Conservation (phyloP, 345 rosid genomes). For the Populus tremula region DNA sequence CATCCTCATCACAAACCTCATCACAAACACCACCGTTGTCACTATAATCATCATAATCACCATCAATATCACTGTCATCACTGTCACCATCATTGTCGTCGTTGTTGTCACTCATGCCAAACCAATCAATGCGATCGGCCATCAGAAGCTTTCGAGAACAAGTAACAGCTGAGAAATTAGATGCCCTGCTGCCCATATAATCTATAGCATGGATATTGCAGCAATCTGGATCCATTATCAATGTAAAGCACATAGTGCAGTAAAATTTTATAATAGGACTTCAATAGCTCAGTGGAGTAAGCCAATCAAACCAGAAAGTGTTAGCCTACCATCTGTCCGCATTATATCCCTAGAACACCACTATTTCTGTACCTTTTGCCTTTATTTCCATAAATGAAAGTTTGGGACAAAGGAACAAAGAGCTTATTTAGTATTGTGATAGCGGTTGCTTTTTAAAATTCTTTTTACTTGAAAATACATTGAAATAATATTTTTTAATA, state of each 20-base stretch:
- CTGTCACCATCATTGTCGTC: conserved; percentile 18
- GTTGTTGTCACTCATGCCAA: conserved; percentile 14
- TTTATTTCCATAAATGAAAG: background rate
- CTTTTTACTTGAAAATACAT: no score
- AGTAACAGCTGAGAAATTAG: conserved; percentile 50
- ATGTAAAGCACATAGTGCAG: background rate
- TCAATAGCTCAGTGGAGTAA: background rate
- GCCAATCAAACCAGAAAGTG: background rate
- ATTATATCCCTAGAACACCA: background rate
- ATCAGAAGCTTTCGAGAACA: conserved; percentile 46
- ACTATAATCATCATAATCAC: background rate
- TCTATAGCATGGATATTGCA: conserved; percentile 11
- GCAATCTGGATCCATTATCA: conserved; percentile 2
- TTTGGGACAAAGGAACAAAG: background rate
- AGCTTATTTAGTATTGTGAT: no score
- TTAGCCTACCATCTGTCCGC: background rate
- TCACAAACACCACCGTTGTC: conserved; percentile 11
- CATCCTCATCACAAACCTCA: conserved; percentile 14
- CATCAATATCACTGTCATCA: conserved; percentile 14
- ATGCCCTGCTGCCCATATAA: conserved; percentile 30
- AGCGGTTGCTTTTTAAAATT: no score
- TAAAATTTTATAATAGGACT: background rate
- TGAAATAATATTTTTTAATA: no score
- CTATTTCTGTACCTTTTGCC: background rate
- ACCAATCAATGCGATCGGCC: conserved; percentile 29